Base-by-base conservation (phyloP, 306 rosid species). In the Quercus glauca region DNA sequence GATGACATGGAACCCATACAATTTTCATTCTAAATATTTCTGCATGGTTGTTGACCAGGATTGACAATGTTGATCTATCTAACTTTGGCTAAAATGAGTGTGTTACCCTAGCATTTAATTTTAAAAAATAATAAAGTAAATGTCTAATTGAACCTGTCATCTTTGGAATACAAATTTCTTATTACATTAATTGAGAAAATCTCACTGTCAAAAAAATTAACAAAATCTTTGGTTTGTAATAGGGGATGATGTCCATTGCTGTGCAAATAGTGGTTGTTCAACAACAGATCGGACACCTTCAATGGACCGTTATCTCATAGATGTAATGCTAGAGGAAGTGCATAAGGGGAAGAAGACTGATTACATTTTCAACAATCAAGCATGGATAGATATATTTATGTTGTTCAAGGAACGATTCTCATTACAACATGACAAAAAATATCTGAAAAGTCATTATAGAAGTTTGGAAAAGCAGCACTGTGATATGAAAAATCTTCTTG, bases 301-400 rank as follows among this genome's bases (percentile, higher is more conserved):
- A 64, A 85, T 89, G 89, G 88, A 83, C 55, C 85, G 87, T 71
- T 79, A 74, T 79, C 86, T 87, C 80, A 74, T 89, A 69, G 91
- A 87, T 79, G 76, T 87, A 21, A 74, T 87, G 86, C 79, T 87
- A 69, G 80, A 81, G 77, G 84, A 83, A 76, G 83, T 59, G 35
- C 82, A 21, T 17, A 77, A 63, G 75, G 81, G 80, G 75, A 85
- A 83, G 76, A 87, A 78, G 69, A 77, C 81, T 60, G 80, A 86
- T 76, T 60, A 51, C 74, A 78, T 23, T 78, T n/a, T 60, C 55
- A 84, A 81, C 75, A 52, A 75, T 73, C 81, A 84, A 75, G 55
- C 60, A 52, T 85, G 90, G 84, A 65, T 65, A 31, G 71, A 65
- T 31, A 65, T 65, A 49, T 6, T 65, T 31, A 31, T 65, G 23